These are phyloP conservation scores for Jackrogersella multiformis DNA, from an alignment of 495 filamentous ascomycete species.

Conservation along the genomic window DNA sequence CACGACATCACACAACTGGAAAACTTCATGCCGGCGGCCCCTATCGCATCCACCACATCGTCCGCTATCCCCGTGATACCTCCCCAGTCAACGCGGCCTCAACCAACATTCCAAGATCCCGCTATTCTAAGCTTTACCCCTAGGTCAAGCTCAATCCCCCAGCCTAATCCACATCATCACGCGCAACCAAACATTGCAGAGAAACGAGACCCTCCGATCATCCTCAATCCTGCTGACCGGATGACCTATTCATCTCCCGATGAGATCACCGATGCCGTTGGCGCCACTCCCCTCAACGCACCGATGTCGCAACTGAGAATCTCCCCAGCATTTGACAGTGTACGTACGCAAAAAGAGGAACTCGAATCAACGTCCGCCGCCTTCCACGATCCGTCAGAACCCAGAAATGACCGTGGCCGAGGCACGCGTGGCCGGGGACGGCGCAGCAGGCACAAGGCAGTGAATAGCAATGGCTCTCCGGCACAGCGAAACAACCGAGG, in stretches of 20 bases:
- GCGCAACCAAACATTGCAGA: slow-evolving; percentile 49
- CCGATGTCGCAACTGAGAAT: slow-evolving; percentile 22
- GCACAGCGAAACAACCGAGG: slow-evolving; percentile 51
- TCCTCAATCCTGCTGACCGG: slow-evolving; percentile 36
- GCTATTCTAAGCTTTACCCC: slow-evolving; percentile 62
- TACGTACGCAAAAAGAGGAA: slow-evolving; percentile 7
- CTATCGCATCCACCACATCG: not conserved
- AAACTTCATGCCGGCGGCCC: slow-evolving; percentile 38
- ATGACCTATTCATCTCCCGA: slow-evolving; percentile 41
- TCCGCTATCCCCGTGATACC: slow-evolving; percentile 10
- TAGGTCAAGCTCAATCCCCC: slow-evolving; percentile 24
- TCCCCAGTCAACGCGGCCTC: slow-evolving; percentile 1
- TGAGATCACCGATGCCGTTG: slow-evolving; percentile 32
- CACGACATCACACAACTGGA: slow-evolving; percentile 55
- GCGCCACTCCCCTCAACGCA: slow-evolving; percentile 11
- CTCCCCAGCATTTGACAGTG: slow-evolving; percentile 14
- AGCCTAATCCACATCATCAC: slow-evolving; percentile 28
- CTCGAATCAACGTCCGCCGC: slow-evolving; percentile 19
- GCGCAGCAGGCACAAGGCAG: slow-evolving; percentile 36
- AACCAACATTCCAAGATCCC: slow-evolving; percentile 59
- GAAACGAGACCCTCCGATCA: slow-evolving; percentile 46
- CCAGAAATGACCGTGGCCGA: slow-evolving; percentile 44
- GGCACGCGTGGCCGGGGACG: slow-evolving; percentile 49
- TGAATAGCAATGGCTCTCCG: slow-evolving; percentile 22
- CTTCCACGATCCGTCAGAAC: slow-evolving; percentile 21